Conservation (phyloP, 2,329 filamentous ascomycete species). For the Clonostachys solani region DNA sequence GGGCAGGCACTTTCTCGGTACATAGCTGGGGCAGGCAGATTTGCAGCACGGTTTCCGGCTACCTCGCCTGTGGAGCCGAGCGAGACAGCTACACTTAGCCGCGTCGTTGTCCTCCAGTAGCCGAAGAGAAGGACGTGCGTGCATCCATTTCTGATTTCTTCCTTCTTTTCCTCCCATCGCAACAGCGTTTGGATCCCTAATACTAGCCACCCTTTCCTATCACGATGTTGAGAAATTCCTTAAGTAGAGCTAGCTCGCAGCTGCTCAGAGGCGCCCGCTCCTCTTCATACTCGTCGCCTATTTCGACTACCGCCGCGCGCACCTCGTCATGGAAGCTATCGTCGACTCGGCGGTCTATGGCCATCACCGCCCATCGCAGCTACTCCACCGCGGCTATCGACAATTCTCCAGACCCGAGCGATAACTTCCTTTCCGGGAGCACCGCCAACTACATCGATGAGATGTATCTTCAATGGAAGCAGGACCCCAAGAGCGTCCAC, state of each 20-base stretch:
- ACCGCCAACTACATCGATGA: slow-evolving; percentile 99
- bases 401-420: slow-evolving; percentile 71
- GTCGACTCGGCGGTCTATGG: slow-evolving; percentile 42
- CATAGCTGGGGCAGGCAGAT: no score
- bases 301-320: slow-evolving; percentile 31
- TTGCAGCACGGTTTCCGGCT: no score
- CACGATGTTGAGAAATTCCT: slow-evolving; percentile 68
- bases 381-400: slow-evolving; percentile 50
- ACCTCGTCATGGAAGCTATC: slow-evolving; percentile 39
- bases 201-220: no score
- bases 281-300: slow-evolving; percentile 24
- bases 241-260: slow-evolving; percentile 61
- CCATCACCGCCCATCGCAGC: slow-evolving; percentile 44
- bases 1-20: no score
- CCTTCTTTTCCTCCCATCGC: no score
- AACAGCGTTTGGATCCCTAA: no score
- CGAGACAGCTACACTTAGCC: no score
- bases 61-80: no score
- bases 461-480: slow-evolving; percentile 99
- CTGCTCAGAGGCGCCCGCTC: slow-evolving; percentile 51
- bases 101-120: no score
- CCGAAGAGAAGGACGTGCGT: no score
- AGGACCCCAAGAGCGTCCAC: slow-evolving; percentile 89
- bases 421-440: slow-evolving; percentile 95
- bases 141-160: no score